phyloP scores from a whole-genome alignment of 768 basidiomycete species.

The Lentinula boryana region DNA sequence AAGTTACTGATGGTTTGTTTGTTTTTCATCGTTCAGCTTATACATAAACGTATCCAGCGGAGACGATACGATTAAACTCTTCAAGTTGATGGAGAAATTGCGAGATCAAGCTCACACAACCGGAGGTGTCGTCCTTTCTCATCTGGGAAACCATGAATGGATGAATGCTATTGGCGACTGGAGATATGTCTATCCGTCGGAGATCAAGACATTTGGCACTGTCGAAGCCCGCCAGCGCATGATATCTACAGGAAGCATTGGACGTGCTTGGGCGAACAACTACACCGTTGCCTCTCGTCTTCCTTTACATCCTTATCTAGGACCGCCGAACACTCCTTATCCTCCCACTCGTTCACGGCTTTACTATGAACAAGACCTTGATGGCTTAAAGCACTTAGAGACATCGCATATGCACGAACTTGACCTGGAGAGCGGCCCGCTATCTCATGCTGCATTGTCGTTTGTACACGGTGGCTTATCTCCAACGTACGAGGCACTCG shows the following conservation, averaged over 20 bases:
- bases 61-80: slow-evolving; percentile 84
- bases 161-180: slow-evolving; percentile 94
- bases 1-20: slow-evolving; percentile 12
- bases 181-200: slow-evolving; percentile 83
- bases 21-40: background rate
- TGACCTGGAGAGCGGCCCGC: slow-evolving; percentile 27
- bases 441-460: slow-evolving; percentile 78
- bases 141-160: slow-evolving; percentile 94
- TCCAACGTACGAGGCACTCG: slow-evolving; percentile 65
- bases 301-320: slow-evolving; percentile 68
- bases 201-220: slow-evolving; percentile 78
- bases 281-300: slow-evolving; percentile 79
- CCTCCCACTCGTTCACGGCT: slow-evolving; percentile 28
- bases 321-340: slow-evolving; percentile 60
- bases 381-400: slow-evolving; percentile 13
- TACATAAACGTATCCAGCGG: slow-evolving; percentile 45
- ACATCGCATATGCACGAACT: slow-evolving; percentile 20
- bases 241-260: slow-evolving; percentile 72
- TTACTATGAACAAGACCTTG: slow-evolving; percentile 23
- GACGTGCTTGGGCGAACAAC: slow-evolving; percentile 78
- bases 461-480: slow-evolving; percentile 93
- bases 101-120: slow-evolving; percentile 62
- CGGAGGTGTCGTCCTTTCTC: slow-evolving; percentile 70
- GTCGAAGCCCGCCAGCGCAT: slow-evolving; percentile 66
- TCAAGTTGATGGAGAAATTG: slow-evolving; percentile 77